Evolutionary conservation across 2,329 filamentous ascomycete genomes (phyloP).

Genomic region (Aureobasidium sp.): DNA sequence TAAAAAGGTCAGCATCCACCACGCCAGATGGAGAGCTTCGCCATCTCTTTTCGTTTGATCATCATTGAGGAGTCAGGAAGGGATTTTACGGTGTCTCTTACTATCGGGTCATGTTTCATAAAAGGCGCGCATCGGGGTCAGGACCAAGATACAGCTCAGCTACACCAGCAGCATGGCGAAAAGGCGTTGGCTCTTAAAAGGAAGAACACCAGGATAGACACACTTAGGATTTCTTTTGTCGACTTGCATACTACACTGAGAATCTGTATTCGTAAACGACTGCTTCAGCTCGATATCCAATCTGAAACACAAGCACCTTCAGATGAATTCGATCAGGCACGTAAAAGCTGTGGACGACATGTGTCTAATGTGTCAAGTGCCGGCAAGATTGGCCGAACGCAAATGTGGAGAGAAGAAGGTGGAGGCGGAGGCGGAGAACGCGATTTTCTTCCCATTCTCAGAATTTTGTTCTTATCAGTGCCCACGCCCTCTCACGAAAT

Average conservation of each 20-base stretch:
- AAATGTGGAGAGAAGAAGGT: not conserved
- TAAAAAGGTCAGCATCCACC: not conserved
- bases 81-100: not conserved
- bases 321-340: not conserved
- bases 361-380: not conserved
- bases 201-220: not conserved
- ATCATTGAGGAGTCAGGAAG: not conserved
- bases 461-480: conserved; percentile 13
- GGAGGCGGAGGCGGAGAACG: not conserved
- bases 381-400: not conserved
- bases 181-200: conserved; percentile 6
- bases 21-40: no score
- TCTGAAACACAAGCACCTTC: not conserved
- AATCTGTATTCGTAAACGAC: not conserved
- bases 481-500: conserved; percentile 11
- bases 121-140: conserved; percentile 9
- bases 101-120: conserved; percentile 6
- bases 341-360: not conserved
- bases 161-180: conserved; percentile 14
- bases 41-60: not conserved
- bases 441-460: not conserved
- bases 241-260: not conserved
- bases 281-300: not conserved
- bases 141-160: conserved; percentile 7
- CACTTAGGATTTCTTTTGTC: conserved; percentile 10